These are phyloP conservation scores for Tricholoma terreum DNA, from an alignment of 768 basidiomycete species.

Conservation along the genomic window DNA sequence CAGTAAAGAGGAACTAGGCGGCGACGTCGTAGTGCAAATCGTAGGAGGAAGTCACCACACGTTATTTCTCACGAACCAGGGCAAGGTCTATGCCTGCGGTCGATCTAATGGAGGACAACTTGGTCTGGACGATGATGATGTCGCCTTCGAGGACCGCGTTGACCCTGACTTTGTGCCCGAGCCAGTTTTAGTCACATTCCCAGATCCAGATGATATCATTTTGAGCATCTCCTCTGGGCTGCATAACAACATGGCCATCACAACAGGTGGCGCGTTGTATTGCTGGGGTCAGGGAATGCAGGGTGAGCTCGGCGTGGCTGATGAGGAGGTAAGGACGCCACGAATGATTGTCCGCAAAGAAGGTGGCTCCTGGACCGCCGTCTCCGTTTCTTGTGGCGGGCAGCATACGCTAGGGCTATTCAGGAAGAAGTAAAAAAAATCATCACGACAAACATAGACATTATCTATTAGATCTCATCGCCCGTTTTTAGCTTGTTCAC, in stretches of 20 bases:
- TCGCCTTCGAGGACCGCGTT: constrained; percentile 53
- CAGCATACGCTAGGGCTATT: constrained; percentile 76
- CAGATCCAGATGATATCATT: constrained; percentile 60
- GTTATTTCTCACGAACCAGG: constrained; percentile 79
- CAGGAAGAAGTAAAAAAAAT: constrained; percentile 47
- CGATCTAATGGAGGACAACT: constrained; percentile 82
- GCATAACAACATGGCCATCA: constrained; percentile 72
- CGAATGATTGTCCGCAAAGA: constrained; percentile 66
- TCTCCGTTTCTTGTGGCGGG: constrained; percentile 69
- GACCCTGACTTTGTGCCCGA: constrained; percentile 59
- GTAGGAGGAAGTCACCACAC: constrained; percentile 86
- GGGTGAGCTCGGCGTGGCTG: constrained; percentile 68
- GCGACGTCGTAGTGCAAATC: constrained; percentile 68
- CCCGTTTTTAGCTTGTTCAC: background rate
- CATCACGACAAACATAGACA: too few species aligned
- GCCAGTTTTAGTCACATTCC: constrained; percentile 66
- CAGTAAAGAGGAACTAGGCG: constrained; percentile 56
- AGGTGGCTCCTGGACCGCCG: constrained; percentile 67
- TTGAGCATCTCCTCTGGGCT: constrained; percentile 63
- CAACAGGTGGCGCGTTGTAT: constrained; percentile 63
- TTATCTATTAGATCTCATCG: background rate
- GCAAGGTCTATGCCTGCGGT: constrained; percentile 85
- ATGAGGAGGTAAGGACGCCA: constrained; percentile 59
- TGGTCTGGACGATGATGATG: constrained; percentile 71
- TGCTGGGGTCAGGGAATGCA: constrained; percentile 79